These are phyloP conservation scores for Bjerkandera adusta DNA, from an alignment of 1,284 basidiomycete genomes.

Conservation along the genomic window DNA sequence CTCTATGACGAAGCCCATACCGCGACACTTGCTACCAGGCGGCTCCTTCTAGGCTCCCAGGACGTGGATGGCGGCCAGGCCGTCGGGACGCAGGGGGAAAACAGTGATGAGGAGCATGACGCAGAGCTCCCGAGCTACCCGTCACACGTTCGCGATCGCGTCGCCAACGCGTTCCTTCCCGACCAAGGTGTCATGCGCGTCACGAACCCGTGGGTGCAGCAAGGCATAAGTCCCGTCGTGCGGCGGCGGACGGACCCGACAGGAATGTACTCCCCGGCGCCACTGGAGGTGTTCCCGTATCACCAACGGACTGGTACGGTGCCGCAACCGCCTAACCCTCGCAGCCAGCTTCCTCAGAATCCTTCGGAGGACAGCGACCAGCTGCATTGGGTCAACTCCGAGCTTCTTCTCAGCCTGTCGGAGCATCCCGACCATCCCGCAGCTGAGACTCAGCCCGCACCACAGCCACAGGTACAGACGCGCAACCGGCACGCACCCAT, in stretches of 20 bases:
- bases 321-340: slow-evolving; percentile 10
- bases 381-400: slow-evolving; percentile 80
- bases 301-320: slow-evolving; percentile 20
- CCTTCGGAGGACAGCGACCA: slow-evolving; percentile 32
- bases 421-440: slow-evolving; percentile 28
- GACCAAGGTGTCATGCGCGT: slow-evolving; percentile 65
- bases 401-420: slow-evolving; percentile 70
- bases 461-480: slow-evolving; percentile 33
- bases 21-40: slow-evolving; percentile 70
- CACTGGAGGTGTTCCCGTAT: slow-evolving; percentile 21
- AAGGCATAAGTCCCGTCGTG: slow-evolving; percentile 38
- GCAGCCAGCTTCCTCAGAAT: slow-evolving; percentile 29
- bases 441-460: no score
- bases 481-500: slow-evolving; percentile 15
- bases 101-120: slow-evolving; percentile 51
- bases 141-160: slow-evolving; percentile 85
- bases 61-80: slow-evolving; percentile 34
- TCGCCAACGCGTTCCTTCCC: slow-evolving; percentile 76
- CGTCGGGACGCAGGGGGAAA: slow-evolving; percentile 35
- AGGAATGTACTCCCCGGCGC: slow-evolving; percentile 30
- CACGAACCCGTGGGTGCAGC: slow-evolving; percentile 57
- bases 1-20: slow-evolving; percentile 74
- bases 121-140: slow-evolving; percentile 83
- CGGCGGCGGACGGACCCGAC: slow-evolving; percentile 23
- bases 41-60: slow-evolving; percentile 54